Percentiles rank a stretch among this genome's conserved stretches.
phyloP scores from a whole-genome alignment of 805 yeast species.

The Wickerhamiella shivajii region DNA sequence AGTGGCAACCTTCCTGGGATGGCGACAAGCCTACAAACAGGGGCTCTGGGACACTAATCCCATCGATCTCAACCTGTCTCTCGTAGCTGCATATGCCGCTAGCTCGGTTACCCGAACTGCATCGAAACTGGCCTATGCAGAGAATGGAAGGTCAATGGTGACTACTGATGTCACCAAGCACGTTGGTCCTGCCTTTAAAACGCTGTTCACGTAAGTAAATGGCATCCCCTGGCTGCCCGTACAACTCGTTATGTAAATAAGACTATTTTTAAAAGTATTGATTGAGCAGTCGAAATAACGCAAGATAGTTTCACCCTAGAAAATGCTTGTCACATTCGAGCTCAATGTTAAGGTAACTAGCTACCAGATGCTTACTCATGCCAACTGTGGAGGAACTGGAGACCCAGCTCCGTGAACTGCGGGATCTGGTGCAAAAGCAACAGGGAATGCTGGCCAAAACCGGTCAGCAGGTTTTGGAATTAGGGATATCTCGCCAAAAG shows the following conservation, averaged over 20 bases:
- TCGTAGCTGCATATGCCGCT: slow-evolving; percentile 61
- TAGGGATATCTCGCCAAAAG: slow-evolving; percentile 47
- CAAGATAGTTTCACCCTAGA: too few relatives aligned
- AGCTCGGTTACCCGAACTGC: slow-evolving; percentile 52
- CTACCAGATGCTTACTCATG: too few relatives aligned
- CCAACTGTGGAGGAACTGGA: too few relatives aligned
- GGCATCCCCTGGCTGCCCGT: too few relatives aligned
- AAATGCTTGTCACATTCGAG: too few relatives aligned
- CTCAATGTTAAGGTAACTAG: too few relatives aligned
- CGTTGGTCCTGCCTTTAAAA: slow-evolving; percentile 49
- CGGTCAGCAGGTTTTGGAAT: slow-evolving; percentile 59
- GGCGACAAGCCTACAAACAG: slow-evolving; percentile 54
- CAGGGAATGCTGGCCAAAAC: slow-evolving; percentile 52
- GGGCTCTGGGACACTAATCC: slow-evolving; percentile 41
- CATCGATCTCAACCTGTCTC: slow-evolving; percentile 19
- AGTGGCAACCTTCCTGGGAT: slow-evolving; percentile 66
- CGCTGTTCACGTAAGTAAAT: too few relatives aligned
- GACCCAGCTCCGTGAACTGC: too few relatives aligned
- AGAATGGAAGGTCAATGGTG: slow-evolving; percentile 64
- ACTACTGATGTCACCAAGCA: slow-evolving; percentile 65
- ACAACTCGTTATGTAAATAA: too few relatives aligned
- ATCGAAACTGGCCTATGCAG: slow-evolving; percentile 45
- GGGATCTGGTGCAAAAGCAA: slow-evolving; percentile 46
- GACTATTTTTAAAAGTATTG: too few relatives aligned
- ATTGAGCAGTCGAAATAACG: too few relatives aligned